Evolutionary conservation across 2,329 filamentous ascomycete species (phyloP).

Genomic region (Aspergillus eucalypticola): DNA sequence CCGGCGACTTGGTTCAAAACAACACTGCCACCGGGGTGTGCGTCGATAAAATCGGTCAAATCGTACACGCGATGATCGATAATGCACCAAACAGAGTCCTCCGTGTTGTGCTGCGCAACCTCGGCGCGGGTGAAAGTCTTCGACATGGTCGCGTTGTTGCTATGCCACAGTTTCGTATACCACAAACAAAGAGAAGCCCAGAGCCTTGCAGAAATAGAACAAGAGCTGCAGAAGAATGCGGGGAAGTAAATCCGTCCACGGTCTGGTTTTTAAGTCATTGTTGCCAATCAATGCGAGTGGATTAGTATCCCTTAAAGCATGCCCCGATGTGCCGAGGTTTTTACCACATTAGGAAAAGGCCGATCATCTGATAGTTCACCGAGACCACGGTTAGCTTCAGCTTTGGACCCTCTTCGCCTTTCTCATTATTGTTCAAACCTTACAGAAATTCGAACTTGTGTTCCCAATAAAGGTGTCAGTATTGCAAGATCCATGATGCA

Average conservation of each 20-base stretch:
- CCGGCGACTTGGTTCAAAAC: constrained; percentile 80
- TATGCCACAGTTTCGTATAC: neutral
- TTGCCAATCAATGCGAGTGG: constrained; percentile 16
- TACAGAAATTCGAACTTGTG: no score
- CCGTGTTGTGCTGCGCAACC: constrained; percentile 73
- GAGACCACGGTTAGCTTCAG: neutral
- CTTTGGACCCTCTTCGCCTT: neutral
- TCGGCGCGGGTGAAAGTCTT: constrained; percentile 52
- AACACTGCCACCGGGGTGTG: constrained; percentile 78
- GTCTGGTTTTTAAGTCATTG: neutral
- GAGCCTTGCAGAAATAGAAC: neutral
- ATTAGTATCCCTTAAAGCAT: constrained; percentile 12
- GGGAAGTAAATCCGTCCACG: neutral
- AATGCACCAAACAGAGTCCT: constrained; percentile 78
- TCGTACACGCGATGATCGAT: constrained; percentile 88
- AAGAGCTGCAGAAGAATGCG: neutral
- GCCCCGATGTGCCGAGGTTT: constrained; percentile 16
- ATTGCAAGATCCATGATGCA: no score
- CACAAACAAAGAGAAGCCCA: neutral
- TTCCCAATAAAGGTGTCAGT: no score
- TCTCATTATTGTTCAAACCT: no score
- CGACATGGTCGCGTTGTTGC: constrained; percentile 17
- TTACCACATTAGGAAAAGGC: constrained; percentile 12
- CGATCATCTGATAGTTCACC: neutral
- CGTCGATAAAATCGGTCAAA: constrained; percentile 79